Evolutionary conservation across 2,329 filamentous ascomycete genomes (phyloP), one percentile per base, ranked within the genome.

Genomic region (Macroventuria anomochaeta): DNA sequence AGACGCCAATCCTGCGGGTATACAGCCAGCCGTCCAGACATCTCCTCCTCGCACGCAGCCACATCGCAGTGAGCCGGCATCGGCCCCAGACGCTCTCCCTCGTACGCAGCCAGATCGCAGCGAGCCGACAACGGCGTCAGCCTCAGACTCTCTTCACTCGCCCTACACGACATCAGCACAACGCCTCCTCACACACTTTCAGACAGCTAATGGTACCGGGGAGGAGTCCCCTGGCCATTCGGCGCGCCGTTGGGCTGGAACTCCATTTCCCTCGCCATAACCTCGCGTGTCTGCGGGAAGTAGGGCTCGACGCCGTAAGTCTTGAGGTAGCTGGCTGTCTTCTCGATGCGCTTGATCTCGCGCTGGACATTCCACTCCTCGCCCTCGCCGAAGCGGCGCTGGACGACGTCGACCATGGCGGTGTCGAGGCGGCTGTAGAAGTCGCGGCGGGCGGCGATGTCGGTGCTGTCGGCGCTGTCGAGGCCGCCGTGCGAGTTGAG

Each of bases 271-370:
- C 72, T 61, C 55, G 71, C 70, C 80, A 83, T 82, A 21, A 78
- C 73, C 26, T 81, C 79, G 21, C 83, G 72, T 13, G 80, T 82
- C 20, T 73, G 68, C 5, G 80, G 79, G 67, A 83, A 83, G 66
- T 83, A 83, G 5, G 79, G 78, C 68, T 82, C 79, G 20, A 83
- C 75, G 38, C 80, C 80, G 67, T 79, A 81, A 28, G 80, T 81
- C 57, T 77, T 70, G 36, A 83, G 70, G 55, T 82, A 82, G 32
- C 72, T 75, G 15, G 80, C 80, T 7, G 80, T 83, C 76, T 82
- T 82, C 71, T 83, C 80, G 55, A 83, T 81, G 44, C 80, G 73
- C 76, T 82, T 82, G 60, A 83, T 80, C 65, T 83, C 80, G 40
- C 80, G 67, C 62, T 74, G 71, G 13, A 83, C 79, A 20, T 77